Conservation (phyloP, 2,329 filamentous ascomycete species). For the Simplicillium aogashimaense region DNA sequence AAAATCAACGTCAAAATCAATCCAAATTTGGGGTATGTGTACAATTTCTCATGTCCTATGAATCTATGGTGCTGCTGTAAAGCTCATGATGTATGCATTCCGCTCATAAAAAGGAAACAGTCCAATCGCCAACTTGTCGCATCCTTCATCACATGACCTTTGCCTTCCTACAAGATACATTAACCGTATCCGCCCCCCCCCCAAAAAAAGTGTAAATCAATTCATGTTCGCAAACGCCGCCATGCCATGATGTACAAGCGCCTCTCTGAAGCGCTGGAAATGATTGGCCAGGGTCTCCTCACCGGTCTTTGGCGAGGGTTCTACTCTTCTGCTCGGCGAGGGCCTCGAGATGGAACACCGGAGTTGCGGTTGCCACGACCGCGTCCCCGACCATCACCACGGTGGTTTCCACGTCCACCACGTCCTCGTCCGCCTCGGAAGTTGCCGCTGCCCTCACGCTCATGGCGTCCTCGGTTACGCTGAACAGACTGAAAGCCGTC, state of each 20-base stretch:
- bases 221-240: slow-evolving; percentile 21
- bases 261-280: slow-evolving; percentile 19
- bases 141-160: no score
- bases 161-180: no score
- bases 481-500: slow-evolving; percentile 69
- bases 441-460: slow-evolving; percentile 35
- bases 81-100: no score
- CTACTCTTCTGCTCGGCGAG: slow-evolving; percentile 30
- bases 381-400: slow-evolving; percentile 35
- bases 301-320: slow-evolving; percentile 13
- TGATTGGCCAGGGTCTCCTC: slow-evolving; percentile 17
- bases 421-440: slow-evolving; percentile 37
- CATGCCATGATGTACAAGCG: slow-evolving; percentile 29
- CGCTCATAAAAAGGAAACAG: no score
- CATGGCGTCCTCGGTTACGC: slow-evolving; percentile 46
- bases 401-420: slow-evolving; percentile 37
- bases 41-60: no score
- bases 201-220: slow-evolving; percentile 4
- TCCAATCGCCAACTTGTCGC: no score
- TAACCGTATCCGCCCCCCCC: background rate
- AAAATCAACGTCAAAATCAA: no score
- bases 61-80: no score
- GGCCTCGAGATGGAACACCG: slow-evolving; percentile 21
- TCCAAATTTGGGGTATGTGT: no score
- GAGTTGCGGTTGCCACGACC: slow-evolving; percentile 26